Conservation (phyloP, 2,329 filamentous ascomycete genomes). For the Penicillium polonicum region DNA sequence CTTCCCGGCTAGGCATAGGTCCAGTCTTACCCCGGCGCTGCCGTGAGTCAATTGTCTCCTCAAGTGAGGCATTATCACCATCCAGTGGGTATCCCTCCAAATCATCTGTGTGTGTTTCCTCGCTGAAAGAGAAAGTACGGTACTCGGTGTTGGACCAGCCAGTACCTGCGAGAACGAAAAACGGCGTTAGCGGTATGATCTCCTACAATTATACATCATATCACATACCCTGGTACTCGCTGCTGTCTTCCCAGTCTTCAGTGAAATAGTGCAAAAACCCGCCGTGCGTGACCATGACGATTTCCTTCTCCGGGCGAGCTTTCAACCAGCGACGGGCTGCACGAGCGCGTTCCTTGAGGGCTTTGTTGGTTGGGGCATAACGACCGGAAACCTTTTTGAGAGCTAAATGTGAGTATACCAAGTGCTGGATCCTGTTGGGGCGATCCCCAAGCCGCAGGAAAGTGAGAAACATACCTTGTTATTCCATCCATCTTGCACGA, state of each 20-base stretch:
- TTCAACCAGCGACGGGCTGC: constrained; percentile 60
- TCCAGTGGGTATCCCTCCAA: constrained; percentile 36
- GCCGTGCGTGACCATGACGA: constrained; percentile 78
- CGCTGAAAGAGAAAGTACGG: constrained; percentile 65
- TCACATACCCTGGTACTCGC: constrained; percentile 45
- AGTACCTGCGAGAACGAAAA: constrained; percentile 53
- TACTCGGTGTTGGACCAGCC: constrained; percentile 74
- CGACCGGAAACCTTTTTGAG: constrained; percentile 27
- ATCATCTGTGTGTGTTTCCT: constrained; percentile 52
- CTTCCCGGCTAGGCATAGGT: constrained; percentile 33
- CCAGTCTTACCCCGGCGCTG: constrained; percentile 41
- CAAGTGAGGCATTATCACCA: constrained; percentile 42
- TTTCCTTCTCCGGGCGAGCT: constrained; percentile 58
- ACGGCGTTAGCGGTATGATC: neutral
- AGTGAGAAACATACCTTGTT: constrained; percentile 53
- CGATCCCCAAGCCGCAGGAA: neutral
- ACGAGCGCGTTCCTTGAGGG: constrained; percentile 61
- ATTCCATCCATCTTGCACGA: constrained; percentile 69
- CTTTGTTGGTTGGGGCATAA: constrained; percentile 49
- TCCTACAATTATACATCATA: neutral
- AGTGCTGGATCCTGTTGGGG: neutral
- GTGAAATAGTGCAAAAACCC: constrained; percentile 83
- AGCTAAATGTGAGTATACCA: neutral
- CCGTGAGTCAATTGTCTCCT: constrained; percentile 45
- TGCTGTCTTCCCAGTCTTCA: constrained; percentile 69